These are phyloP conservation scores for Chytriomyces sp. DNA, from an alignment of 192 early-diverging fungal species.

Conservation along the genomic window DNA sequence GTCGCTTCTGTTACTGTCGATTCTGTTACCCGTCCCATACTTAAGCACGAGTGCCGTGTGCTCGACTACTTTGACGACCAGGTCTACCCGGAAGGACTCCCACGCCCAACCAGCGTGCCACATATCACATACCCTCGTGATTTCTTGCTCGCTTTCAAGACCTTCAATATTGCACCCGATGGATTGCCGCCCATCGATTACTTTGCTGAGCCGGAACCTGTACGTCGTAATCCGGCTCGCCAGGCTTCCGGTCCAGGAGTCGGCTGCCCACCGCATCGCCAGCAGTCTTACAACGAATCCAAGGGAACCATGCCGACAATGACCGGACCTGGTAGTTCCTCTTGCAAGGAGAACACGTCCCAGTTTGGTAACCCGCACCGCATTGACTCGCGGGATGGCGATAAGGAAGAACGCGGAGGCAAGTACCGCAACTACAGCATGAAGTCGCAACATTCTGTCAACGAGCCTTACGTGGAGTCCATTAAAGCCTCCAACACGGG, in stretches of 20 bases:
- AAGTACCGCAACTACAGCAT: background rate
- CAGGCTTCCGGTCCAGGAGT: constrained; percentile 32
- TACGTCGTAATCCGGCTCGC: constrained; percentile 32
- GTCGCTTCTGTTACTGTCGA: too few relatives aligned
- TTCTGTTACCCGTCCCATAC: too few relatives aligned
- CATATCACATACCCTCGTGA: constrained; percentile 65
- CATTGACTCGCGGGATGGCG: too few relatives aligned
- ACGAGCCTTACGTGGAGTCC: constrained; percentile 60
- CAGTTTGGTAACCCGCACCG: background rate
- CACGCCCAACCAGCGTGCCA: constrained; percentile 58
- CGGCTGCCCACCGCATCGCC: background rate
- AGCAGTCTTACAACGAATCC: background rate
- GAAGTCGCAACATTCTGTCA: background rate
- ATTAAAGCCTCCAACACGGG: constrained; percentile 81
- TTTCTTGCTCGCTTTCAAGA: constrained; percentile 80
- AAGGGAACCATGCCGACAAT: constrained; percentile 16
- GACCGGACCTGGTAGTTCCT: background rate
- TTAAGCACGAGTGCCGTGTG: constrained; percentile 10
- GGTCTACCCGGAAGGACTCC: constrained; percentile 52
- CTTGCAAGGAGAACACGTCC: background rate
- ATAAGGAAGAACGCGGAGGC: constrained; percentile 29
- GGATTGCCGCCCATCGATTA: constrained; percentile 48
- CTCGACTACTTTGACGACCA: constrained; percentile 43
- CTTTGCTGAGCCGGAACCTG: constrained; percentile 42
- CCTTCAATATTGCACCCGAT: constrained; percentile 62